phyloP scores from a whole-genome alignment of 257 asterid species.

The Marsdenia floribunda region DNA sequence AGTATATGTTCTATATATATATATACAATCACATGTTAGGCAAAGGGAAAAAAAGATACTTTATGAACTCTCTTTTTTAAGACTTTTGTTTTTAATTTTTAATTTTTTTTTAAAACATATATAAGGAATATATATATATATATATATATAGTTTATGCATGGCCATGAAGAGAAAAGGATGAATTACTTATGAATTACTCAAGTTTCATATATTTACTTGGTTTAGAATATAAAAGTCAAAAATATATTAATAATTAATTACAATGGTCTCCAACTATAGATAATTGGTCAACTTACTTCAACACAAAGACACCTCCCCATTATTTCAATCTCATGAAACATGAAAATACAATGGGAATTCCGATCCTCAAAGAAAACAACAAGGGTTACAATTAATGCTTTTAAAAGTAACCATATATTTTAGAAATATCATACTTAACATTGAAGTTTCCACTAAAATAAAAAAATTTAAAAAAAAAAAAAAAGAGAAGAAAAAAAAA shows the following conservation, averaged over 20 bases:
- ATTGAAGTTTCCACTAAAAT: neutral
- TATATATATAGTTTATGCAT: neutral
- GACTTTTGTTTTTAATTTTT: neutral
- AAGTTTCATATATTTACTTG: neutral
- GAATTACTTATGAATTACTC: neutral
- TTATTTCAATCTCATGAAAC: neutral
- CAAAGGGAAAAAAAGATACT: neutral
- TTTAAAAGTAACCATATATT: neutral
- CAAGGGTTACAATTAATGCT: neutral
- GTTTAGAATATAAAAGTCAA: conserved; percentile 16
- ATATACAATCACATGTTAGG: neutral
- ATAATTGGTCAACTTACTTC: conserved; percentile 6
- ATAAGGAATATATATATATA: no score
- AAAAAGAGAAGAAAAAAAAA: no score
- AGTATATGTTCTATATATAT: neutral
- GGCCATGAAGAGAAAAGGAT: neutral
- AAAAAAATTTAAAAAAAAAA: neutral
- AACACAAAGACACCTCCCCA: conserved; percentile 7
- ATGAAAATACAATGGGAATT: neutral
- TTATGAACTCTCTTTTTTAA: conserved; percentile 6
- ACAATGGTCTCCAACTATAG: neutral
- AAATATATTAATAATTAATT: conserved; percentile 13
- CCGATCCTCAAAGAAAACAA: no score
- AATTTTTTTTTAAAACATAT: no score
- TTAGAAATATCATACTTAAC: neutral